Base-by-base conservation (phyloP, 805 yeast genomes). In the Yarrowia keelungensis region DNA sequence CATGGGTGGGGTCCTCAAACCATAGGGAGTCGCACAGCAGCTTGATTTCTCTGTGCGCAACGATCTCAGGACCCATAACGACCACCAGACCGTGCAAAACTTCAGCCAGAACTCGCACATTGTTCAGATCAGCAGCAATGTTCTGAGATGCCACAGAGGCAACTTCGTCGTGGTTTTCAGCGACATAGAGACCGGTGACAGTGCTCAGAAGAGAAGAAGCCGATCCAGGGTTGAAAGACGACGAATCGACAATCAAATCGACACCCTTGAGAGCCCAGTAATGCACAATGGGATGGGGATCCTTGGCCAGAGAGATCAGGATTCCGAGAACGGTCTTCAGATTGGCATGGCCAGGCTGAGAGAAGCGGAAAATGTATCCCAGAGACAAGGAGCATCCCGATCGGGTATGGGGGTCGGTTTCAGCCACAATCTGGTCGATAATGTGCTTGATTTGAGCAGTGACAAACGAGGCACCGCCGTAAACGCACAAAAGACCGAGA, bases 241-340 rank as follows among this genome's bases (percentile, higher is more conserved):
- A 87, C 42, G 84, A 85, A 46, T 85, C 86, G 39, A 92, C 79
- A 12, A 90, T 76, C 0, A 84, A 78, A 2, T 84, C 77, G 51
- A 89, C 75, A 0, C 95, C 84, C 58, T 84, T 84, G 72, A 92
- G 76, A 0, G 94, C 82, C 83, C 92, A 89, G 68, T 85, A 83
- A 75, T 91, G 93, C 16, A 95, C 92, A 0, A 86, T 79, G 0
- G 97, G 97, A 75, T 93, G 94, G 0, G 97, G 93, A 76, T 94
- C 98, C 22, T 79, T 79, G 4, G 88, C 76, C 38, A 94, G 80
- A 15, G 90, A 87, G 46, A 83, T 76, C 2, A 87, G 74, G 5
- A 91, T 86, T 43, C 86, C 87, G 69, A 83, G 80, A 3, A 89
- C 83, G 4, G 84, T 75, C 59, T 79, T 75, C 68, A 84, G 79